Evolutionary conservation across 1,139 yeast species (phyloP).

Genomic region (Spathaspora sp.): DNA sequence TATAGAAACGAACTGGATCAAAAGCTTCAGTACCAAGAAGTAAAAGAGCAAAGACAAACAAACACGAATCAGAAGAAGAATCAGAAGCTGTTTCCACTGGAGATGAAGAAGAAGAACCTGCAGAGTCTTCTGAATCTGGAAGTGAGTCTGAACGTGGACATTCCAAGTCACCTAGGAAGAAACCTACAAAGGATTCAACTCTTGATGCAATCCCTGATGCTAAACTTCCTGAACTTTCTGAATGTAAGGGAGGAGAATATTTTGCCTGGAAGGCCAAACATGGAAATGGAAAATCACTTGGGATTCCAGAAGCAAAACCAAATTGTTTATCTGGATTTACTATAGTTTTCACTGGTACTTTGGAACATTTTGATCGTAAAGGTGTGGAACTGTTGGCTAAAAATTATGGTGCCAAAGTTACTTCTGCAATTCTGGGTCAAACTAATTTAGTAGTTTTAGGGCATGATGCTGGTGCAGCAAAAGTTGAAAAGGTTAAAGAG

Average conservation of each 20-base stretch:
- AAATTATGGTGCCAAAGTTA: constrained; percentile 91
- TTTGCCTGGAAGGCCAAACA: constrained; percentile 35
- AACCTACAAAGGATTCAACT: constrained; percentile 5
- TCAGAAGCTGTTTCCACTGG: constrained; percentile 20
- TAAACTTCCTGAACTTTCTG: constrained; percentile 54
- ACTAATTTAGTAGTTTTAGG: constrained; percentile 92
- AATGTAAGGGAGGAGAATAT: constrained; percentile 4
- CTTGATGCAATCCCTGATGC: constrained; percentile 61
- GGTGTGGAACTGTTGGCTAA: constrained; percentile 76
- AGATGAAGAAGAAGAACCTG: constrained; percentile 13
- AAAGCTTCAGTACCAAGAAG: constrained; percentile 3
- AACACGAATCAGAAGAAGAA: constrained; percentile 4
- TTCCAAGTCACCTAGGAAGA: constrained; percentile 9
- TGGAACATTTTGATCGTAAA: constrained; percentile 77
- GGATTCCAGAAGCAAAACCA: constrained; percentile 73
- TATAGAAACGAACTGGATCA: constrained; percentile 11
- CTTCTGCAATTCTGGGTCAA: constrained; percentile 80
- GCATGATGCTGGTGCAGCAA: constrained; percentile 96
- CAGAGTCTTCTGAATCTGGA: no score
- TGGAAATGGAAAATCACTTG: constrained; percentile 15
- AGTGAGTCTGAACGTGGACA: not conserved
- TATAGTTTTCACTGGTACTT: constrained; percentile 88
- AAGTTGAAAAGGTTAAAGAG: constrained; percentile 74
- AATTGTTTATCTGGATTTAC: constrained; percentile 85
- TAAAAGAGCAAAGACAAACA: constrained; percentile 7